Evolutionary conservation across 2,329 filamentous ascomycete species (phyloP).

Genomic region (Blastomyces silverae): DNA sequence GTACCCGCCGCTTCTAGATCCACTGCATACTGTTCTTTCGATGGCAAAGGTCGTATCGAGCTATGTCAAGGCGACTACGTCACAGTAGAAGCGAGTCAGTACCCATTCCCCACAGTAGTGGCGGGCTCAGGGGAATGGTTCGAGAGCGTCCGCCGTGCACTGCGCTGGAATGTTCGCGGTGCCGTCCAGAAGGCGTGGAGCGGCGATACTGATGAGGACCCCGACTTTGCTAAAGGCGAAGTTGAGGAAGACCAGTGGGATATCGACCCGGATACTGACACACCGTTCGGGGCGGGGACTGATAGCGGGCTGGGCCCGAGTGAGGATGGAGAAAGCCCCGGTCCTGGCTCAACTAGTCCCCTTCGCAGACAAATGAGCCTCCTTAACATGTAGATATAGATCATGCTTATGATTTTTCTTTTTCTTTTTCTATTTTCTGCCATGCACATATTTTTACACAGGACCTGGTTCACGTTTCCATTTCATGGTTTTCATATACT

Average conservation of each 20-base stretch:
- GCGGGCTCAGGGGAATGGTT: constrained; percentile 92
- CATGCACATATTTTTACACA: neutral
- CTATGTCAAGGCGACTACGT: constrained; percentile 90
- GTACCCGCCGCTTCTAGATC: constrained; percentile 79
- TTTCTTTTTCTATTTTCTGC: neutral
- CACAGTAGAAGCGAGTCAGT: constrained; percentile 91
- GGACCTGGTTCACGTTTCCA: neutral
- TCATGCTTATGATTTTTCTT: neutral
- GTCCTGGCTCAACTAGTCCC: constrained; percentile 56
- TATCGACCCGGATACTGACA: constrained; percentile 71
- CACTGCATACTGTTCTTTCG: constrained; percentile 93
- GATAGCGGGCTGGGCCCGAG: constrained; percentile 51
- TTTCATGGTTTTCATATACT: neutral
- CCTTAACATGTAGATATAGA: constrained; percentile 50
- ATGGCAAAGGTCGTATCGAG: constrained; percentile 92
- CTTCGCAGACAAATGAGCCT: constrained; percentile 67
- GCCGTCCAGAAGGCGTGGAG: constrained; percentile 85
- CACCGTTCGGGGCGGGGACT: constrained; percentile 30
- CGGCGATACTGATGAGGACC: constrained; percentile 28
- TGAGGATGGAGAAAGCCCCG: constrained; percentile 56
- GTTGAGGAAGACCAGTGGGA: constrained; percentile 69
- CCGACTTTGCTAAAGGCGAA: constrained; percentile 28
- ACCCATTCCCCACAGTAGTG: constrained; percentile 94
- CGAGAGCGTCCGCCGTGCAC: constrained; percentile 81
- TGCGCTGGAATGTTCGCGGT: constrained; percentile 91